Evolutionary conservation across 2,329 filamentous ascomycete species (phyloP).

Genomic region (Ophiocordyceps unilateralis): DNA sequence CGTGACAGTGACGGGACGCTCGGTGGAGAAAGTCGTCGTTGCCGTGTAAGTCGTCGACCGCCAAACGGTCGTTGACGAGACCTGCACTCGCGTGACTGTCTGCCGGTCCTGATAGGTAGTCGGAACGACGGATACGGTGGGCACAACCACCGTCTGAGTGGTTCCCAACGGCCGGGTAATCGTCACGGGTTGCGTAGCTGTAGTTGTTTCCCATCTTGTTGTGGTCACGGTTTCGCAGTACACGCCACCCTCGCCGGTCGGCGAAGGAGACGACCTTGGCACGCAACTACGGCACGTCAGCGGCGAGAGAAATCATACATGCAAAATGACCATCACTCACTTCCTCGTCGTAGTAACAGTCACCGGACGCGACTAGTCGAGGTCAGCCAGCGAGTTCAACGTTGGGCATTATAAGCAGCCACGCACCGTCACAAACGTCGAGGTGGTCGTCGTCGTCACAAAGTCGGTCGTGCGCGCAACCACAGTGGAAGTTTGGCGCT

Average conservation of each 20-base stretch:
- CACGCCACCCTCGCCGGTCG: not conserved
- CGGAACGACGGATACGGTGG: conserved; percentile 2
- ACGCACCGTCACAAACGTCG: conserved; percentile 5
- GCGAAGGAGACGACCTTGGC: not conserved
- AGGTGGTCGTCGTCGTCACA: conserved; percentile 5
- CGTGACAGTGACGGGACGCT: conserved; percentile 5
- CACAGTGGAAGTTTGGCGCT: conserved; percentile 6
- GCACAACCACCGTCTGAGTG: conserved; percentile 4
- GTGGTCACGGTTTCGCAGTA: conserved; percentile 6
- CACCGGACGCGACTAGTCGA: conserved; percentile 7
- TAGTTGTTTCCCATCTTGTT: conserved; percentile 8
- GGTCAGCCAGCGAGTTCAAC: conserved; percentile 2
- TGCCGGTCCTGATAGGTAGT: conserved; percentile 3
- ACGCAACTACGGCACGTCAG: conserved; percentile 2
- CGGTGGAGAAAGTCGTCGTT: conserved; percentile 3
- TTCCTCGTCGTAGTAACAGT: conserved; percentile 5
- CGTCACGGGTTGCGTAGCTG: conserved; percentile 5
- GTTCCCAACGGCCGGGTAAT: conserved; percentile 2
- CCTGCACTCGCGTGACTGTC: conserved; percentile 2
- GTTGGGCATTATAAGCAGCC: not conserved
- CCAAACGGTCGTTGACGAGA: conserved; percentile 5
- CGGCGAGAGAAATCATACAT: not conserved
- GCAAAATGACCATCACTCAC: conserved; percentile 2
- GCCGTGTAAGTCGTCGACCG: conserved; percentile 4
- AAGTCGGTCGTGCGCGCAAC: conserved; percentile 6